A percentile compares a stretch with the other conserved stretches of the same genome.
These are phyloP conservation scores for Chimonanthus praecox DNA, from an alignment of 164 flowering plant species.

Conservation along the genomic window DNA sequence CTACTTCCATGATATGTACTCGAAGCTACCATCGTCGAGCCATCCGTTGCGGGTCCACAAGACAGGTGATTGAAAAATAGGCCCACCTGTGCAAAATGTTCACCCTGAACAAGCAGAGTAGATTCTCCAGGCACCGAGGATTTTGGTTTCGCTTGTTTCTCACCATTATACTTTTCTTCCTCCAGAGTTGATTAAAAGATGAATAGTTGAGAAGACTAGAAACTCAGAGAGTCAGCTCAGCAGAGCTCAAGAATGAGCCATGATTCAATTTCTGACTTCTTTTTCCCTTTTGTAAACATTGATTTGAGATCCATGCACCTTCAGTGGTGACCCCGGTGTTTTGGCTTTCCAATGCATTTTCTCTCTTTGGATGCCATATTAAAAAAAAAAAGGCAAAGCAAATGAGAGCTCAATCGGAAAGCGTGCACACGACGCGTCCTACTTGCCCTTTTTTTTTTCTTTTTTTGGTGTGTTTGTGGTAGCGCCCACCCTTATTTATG, in stretches of 20 bases:
- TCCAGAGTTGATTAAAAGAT: not conserved
- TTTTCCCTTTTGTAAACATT: not conserved
- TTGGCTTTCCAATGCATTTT: slow-evolving; percentile 21
- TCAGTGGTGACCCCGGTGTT: slow-evolving; percentile 4
- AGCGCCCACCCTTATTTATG: slow-evolving; percentile 30
- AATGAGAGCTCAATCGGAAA: slow-evolving; percentile 24
- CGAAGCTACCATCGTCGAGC: not conserved
- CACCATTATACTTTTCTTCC: not conserved
- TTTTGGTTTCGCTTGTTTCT: not conserved
- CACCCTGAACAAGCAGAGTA: too few relatives aligned
- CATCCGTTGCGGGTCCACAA: not conserved
- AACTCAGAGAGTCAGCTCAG: not conserved
- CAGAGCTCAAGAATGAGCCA: not conserved
- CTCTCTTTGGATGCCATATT: slow-evolving; percentile 35
- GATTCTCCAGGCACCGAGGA: not conserved
- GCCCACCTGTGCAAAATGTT: too few relatives aligned
- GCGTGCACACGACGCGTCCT: slow-evolving; percentile 30
- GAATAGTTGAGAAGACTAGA: not conserved
- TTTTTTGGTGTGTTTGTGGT: slow-evolving; percentile 19
- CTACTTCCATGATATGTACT: not conserved
- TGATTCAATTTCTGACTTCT: not conserved
- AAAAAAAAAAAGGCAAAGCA: not conserved
- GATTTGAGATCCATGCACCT: not conserved
- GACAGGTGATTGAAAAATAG: too few relatives aligned
- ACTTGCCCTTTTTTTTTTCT: slow-evolving; percentile 15